A percentile compares a stretch with the other conserved stretches of the same genome.
phyloP scores from a whole-genome alignment of 2,329 filamentous ascomycete genomes.

The Colletotrichum nymphaeae region DNA sequence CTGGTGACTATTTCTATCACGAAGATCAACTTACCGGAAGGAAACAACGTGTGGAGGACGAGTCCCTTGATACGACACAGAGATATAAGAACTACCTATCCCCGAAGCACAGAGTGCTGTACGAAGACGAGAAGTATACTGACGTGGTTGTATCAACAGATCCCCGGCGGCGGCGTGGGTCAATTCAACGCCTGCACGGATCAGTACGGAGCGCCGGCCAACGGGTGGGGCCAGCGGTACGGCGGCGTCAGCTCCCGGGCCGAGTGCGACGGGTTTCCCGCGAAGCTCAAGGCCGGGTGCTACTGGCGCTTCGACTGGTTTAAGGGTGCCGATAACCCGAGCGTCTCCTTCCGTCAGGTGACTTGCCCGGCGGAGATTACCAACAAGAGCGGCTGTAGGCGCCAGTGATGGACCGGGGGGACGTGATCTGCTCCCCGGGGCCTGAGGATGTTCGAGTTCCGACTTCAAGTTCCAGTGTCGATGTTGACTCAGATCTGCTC shows the following conservation, averaged over 20 bases:
- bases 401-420: conserved; percentile 33
- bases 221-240: conserved; percentile 68
- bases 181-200: conserved; percentile 57
- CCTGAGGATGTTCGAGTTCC: neutral
- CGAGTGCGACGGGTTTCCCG: conserved; percentile 65
- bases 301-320: conserved; percentile 76
- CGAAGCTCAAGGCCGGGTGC: conserved; percentile 66
- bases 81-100: neutral
- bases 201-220: conserved; percentile 56
- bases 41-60: neutral
- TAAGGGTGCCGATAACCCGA: conserved; percentile 66
- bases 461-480: neutral
- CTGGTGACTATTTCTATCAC: neutral
- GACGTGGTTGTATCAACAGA: conserved; percentile 39
- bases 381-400: conserved; percentile 50
- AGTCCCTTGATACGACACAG: neutral
- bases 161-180: conserved; percentile 65
- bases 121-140: neutral
- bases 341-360: conserved; percentile 65
- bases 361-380: conserved; percentile 63
- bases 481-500: neutral
- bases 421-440: neutral
- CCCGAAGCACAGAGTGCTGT: too few species aligned
- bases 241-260: conserved; percentile 64
- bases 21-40: neutral